Evolutionary conservation across 1,284 basidiomycete genomes (phyloP), one percentile per base, ranked within the genome.

Genomic region (Athelia sp.): DNA sequence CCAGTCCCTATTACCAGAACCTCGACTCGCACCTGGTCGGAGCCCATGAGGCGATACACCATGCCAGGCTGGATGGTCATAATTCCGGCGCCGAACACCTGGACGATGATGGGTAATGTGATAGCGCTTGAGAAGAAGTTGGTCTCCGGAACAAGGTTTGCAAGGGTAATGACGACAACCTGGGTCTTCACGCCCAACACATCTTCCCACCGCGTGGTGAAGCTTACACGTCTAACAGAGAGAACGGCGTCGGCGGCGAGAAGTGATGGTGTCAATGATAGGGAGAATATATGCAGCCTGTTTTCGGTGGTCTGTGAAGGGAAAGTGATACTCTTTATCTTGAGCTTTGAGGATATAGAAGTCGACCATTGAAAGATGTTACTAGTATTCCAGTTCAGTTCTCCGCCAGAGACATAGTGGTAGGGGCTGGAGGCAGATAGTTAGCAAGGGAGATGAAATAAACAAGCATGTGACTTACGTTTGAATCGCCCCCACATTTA

Each of bases 311-410:
- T 47, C 2, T 51, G 51, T 0, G 61, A 32, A 0, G 74, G 74
- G 35, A 78, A 60, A 0, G 63, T 71, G 49, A 77, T 72, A 34
- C 68, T 68, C 53, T 57, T 54, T 11, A 77, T 53, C 1, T 66
- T 57, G n/a, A 58, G 53, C 24, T 68, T 67, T 1, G 75, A 76
- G 3, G 64, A 58, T 6, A 76, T 49, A 1, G 75, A 63, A 4
- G 73, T 62, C 1, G 76, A 78, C 61, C 70, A 66, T 53, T 75
- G 72, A 40, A 67, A 71, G 1, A 78, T 71, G 4, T 72, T 65
- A 13, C 62, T 68, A 0, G 63, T 54, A 46, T 77, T 78, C 54
- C 62, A 64, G 51, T 70, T 72, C 29, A 56, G 70, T 2, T 49
- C 50, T 3, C 65, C 60, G 40, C 67, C 57, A 17, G 53, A 23